phyloP scores from a whole-genome alignment of 257 asterid species.

The Coffea canephora region DNA sequence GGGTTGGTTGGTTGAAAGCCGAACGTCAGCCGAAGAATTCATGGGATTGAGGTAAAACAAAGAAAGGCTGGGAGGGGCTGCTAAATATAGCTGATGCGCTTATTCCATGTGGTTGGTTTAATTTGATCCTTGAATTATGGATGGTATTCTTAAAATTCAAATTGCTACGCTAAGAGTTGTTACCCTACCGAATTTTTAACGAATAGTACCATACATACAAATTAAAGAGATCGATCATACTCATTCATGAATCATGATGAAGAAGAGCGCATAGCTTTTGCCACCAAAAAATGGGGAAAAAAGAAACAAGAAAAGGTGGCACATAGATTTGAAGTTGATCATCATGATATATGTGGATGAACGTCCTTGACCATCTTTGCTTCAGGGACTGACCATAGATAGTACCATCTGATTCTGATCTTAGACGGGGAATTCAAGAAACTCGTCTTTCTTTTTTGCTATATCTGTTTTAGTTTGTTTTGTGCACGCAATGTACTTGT shows the following conservation, averaged over 20 bases:
- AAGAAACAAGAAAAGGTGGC: not conserved
- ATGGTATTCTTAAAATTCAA: too few species aligned
- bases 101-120: conserved; percentile 42
- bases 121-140: too few species aligned
- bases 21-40: not conserved
- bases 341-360: not conserved
- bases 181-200: too few species aligned
- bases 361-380: not conserved
- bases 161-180: too few species aligned
- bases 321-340: not conserved
- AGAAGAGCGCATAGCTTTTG: not conserved
- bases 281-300: too few species aligned
- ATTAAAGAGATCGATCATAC: too few species aligned
- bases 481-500: not conserved
- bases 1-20: not conserved
- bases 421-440: not conserved
- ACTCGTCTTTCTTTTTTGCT: not conserved
- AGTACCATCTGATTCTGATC: not conserved
- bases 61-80: not conserved
- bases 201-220: not conserved
- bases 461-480: not conserved
- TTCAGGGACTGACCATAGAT: not conserved
- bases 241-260: too few species aligned
- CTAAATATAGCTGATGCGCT: conserved; percentile 1
- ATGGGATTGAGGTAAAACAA: not conserved